phyloP scores from a whole-genome alignment of 2,329 filamentous ascomycete genomes.

The Rhynchosporium agropyri region DNA sequence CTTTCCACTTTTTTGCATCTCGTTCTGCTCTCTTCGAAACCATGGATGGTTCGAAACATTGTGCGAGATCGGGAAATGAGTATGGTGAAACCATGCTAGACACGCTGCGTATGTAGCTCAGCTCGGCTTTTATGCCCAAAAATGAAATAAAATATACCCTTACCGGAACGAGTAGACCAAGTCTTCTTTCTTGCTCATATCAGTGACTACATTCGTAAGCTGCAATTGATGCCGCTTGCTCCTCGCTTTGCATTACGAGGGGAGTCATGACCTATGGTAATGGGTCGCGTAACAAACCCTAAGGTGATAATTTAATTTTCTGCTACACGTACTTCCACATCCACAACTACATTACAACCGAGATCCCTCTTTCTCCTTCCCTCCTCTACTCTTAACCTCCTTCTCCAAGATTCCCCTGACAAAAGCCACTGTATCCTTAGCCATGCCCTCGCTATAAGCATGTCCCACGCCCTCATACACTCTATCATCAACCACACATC shows the following conservation, averaged over 20 bases:
- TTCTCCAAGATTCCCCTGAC: constrained; percentile 48
- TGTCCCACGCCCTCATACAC: constrained; percentile 72
- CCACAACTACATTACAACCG: neutral
- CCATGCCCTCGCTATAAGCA: constrained; percentile 69
- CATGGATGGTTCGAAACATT: neutral
- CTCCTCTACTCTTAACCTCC: neutral
- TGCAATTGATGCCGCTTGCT: no score
- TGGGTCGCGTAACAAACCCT: no score
- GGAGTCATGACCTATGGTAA: no score
- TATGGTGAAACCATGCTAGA: neutral
- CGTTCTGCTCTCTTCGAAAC: neutral
- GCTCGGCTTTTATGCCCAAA: neutral
- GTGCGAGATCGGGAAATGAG: neutral
- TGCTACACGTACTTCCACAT: neutral
- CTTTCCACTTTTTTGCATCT: neutral
- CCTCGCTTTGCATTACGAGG: no score
- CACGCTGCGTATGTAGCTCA: neutral
- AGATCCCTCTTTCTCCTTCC: neutral
- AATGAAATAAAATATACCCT: constrained; percentile 3
- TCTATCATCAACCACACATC: constrained; percentile 62
- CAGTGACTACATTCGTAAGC: neutral
- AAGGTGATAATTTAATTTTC: neutral
- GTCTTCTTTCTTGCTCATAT: neutral
- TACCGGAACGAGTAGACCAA: neutral
- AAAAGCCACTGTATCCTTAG: constrained; percentile 65